Conservation (phyloP, 495 filamentous ascomycete species). For the Neurospora sp. region DNA sequence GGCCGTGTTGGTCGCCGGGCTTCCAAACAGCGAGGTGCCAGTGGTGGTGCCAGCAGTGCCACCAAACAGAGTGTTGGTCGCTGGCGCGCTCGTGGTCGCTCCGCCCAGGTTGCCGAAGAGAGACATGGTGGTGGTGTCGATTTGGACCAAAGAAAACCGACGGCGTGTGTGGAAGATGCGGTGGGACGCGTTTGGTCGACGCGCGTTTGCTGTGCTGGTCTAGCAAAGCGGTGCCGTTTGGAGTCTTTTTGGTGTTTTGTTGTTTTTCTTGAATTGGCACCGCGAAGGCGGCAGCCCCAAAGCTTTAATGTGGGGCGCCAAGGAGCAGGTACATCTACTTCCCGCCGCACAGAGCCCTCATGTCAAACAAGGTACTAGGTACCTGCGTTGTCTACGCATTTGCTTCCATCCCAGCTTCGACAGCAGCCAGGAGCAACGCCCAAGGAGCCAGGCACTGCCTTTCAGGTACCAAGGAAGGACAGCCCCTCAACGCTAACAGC, state of each 20-base stretch:
- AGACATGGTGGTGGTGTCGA: constrained; percentile 6
- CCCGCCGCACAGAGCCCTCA: background rate
- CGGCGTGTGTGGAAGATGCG: background rate
- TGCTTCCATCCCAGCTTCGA: background rate
- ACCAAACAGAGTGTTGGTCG: background rate
- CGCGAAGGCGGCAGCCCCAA: background rate
- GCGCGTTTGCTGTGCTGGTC: constrained; percentile 1
- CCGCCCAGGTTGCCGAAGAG: constrained; percentile 7
- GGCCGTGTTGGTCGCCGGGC: background rate
- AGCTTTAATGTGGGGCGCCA: constrained; percentile 3
- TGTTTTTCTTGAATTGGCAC: background rate
- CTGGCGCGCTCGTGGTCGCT: constrained; percentile 1
- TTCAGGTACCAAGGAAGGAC: background rate
- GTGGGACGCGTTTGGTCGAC: constrained; percentile 1
- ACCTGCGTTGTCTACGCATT: background rate
- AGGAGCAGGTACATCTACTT: background rate
- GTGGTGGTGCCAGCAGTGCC: background rate
- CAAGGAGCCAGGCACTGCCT: background rate
- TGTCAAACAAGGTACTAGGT: background rate
- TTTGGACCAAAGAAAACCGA: background rate
- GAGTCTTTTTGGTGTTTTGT: constrained; percentile 6
- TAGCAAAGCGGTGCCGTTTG: background rate
- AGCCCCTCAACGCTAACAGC: background rate
- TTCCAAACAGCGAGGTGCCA: constrained; percentile 7
- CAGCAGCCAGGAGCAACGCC: background rate